Evolutionary conservation across 257 asterid species (phyloP).

Genomic region (Cinchona pubescens): DNA sequence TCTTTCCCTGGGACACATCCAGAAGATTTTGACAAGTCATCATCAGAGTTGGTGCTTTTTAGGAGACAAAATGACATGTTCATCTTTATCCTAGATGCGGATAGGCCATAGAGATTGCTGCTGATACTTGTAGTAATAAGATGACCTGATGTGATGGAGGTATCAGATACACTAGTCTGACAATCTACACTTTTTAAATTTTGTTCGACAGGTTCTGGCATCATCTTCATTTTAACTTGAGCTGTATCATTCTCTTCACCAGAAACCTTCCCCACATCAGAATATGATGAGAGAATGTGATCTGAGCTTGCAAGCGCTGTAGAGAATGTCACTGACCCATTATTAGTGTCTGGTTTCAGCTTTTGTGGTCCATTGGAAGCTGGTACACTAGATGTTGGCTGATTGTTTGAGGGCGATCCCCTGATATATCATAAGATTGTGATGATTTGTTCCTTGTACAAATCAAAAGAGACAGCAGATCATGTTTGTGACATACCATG

Average conservation of each 20-base stretch:
- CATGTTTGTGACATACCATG: slow-evolving; percentile 51
- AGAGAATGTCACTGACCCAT: slow-evolving; percentile 44
- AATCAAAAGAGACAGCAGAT: slow-evolving; percentile 10
- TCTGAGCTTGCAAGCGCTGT: slow-evolving; percentile 46
- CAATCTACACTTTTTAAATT: slow-evolving; percentile 35
- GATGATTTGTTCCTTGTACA: slow-evolving; percentile 20
- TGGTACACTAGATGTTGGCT: slow-evolving; percentile 38
- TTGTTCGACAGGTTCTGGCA: slow-evolving; percentile 30
- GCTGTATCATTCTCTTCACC: slow-evolving; percentile 33
- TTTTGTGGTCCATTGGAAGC: slow-evolving; percentile 40
- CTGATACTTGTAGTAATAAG: slow-evolving; percentile 27
- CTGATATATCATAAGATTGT: slow-evolving; percentile 39
- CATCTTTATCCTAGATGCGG: slow-evolving; percentile 35
- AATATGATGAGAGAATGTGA: slow-evolving; percentile 38
- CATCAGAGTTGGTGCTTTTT: slow-evolving; percentile 26
- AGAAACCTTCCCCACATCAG: slow-evolving; percentile 44
- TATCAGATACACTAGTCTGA: slow-evolving; percentile 25
- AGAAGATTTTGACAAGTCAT: slow-evolving; percentile 36
- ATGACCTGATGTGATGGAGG: slow-evolving; percentile 28
- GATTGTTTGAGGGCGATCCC: slow-evolving; percentile 70
- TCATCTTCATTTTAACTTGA: slow-evolving; percentile 34
- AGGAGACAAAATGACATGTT: slow-evolving; percentile 19
- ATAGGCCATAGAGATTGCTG: slow-evolving; percentile 35
- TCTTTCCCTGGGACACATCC: slow-evolving; percentile 35
- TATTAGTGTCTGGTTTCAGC: slow-evolving; percentile 37